A percentile compares a stretch with the other conserved stretches of the same genome.
These are phyloP conservation scores for Hymenoscyphus infarciens DNA, from an alignment of 2,329 filamentous ascomycete species.

Conservation along the genomic window DNA sequence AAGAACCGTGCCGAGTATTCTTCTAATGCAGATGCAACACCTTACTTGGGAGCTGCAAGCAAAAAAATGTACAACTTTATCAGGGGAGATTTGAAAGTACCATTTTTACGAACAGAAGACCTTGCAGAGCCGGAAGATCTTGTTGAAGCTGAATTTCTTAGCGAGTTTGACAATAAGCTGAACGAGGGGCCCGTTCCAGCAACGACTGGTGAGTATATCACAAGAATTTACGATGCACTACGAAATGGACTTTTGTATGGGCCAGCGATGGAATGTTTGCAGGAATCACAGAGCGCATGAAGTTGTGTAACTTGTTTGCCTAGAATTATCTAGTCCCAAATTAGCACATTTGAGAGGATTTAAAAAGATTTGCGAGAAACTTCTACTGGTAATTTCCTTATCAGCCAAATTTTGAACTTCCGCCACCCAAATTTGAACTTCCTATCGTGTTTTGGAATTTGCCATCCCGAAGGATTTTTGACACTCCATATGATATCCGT, in stretches of 20 bases:
- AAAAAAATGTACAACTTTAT: constrained; percentile 20
- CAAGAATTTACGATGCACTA: background rate
- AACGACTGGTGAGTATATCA: constrained; percentile 1
- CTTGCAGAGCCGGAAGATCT: background rate
- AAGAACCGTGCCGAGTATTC: constrained; percentile 15
- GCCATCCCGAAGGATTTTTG: background rate
- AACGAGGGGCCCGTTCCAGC: background rate
- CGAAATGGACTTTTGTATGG: background rate
- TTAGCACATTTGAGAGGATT: no score
- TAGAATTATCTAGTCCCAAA: no score
- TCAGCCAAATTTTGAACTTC: background rate
- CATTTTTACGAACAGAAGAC: constrained; percentile 7
- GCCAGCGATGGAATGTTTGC: constrained; percentile 5
- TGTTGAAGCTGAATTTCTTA: background rate
- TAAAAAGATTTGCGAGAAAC: no score
- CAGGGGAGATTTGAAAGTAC: constrained; percentile 8
- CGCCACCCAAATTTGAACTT: background rate
- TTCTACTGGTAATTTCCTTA: background rate
- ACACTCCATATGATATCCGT: background rate
- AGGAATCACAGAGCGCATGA: background rate
- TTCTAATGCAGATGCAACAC: constrained; percentile 12
- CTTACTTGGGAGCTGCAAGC: constrained; percentile 18
- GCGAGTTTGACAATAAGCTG: background rate
- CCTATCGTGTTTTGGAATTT: background rate
- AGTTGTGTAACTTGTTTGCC: background rate